These are phyloP conservation scores for Aspergillus kassunensis DNA, from an alignment of 495 filamentous ascomycete species.

Conservation along the genomic window DNA sequence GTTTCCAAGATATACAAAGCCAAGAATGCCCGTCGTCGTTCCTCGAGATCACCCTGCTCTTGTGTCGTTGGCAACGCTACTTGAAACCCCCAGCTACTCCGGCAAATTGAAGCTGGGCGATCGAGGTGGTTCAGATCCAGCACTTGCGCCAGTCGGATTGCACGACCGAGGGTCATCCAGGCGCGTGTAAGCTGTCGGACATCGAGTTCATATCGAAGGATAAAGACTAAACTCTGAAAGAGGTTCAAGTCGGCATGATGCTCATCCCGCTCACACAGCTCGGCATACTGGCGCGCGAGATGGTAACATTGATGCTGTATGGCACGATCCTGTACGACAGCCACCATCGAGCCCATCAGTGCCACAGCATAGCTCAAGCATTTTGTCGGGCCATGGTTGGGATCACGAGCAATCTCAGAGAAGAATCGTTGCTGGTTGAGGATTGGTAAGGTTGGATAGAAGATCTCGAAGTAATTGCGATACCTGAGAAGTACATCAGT, in stretches of 20 bases:
- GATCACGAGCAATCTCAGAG: not conserved
- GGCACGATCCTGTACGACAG: not conserved
- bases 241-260: not conserved
- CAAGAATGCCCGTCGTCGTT: not conserved
- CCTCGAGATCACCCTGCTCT: not conserved
- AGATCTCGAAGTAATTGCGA: no score
- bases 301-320: not conserved
- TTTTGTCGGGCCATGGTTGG: not conserved
- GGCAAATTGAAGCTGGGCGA: not conserved
- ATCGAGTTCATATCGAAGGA: not conserved
- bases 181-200: not conserved
- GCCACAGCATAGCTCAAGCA: not conserved
- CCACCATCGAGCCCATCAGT: not conserved
- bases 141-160: not conserved
- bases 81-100: not conserved
- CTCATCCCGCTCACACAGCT: not conserved
- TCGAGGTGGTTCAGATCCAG: not conserved
- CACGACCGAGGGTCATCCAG: not conserved
- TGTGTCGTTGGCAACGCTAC: not conserved
- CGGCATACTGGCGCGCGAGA: not conserved
- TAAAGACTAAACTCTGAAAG: not conserved
- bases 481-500: no score
- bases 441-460: no score
- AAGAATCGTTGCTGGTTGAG: no score
- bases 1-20: not conserved